These are phyloP conservation scores for Fibroporia radiculosa DNA, from an alignment of 768 basidiomycete species.

Conservation along the genomic window DNA sequence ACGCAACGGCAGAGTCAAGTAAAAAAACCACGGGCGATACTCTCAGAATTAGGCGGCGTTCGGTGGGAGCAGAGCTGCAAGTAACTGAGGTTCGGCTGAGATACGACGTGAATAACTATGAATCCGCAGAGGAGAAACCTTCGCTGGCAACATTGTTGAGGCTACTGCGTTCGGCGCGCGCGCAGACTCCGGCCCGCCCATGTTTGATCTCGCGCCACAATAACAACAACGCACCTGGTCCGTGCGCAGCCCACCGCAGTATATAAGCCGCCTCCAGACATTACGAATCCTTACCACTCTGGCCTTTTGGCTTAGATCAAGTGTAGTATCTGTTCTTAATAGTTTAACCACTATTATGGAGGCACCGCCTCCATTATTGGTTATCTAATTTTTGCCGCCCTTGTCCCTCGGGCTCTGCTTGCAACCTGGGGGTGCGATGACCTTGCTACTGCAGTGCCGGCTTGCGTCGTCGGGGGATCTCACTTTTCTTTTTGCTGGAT, in stretches of 20 bases:
- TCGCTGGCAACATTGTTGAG: too few species aligned
- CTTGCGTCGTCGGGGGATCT: constrained; percentile 27
- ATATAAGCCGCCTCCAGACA: background rate
- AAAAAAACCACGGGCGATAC: too few species aligned
- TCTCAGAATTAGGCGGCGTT: too few species aligned
- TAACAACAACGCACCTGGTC: too few species aligned
- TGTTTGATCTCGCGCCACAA: too few species aligned
- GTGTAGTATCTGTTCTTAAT: constrained; percentile 73
- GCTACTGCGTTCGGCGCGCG: too few species aligned
- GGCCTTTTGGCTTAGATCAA: constrained; percentile 72
- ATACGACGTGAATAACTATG: too few species aligned
- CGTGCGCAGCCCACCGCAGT: constrained; percentile 2
- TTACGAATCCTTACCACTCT: constrained; percentile 32
- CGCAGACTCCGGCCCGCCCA: too few species aligned
- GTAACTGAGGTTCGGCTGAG: too few species aligned
- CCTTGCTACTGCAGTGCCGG: constrained; percentile 25
- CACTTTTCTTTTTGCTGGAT: constrained; percentile 6
- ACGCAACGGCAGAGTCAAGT: too few species aligned
- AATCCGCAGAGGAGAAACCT: too few species aligned
- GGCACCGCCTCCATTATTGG: constrained; percentile 29
- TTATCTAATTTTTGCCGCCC: constrained; percentile 28
- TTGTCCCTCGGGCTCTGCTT: constrained; percentile 24
- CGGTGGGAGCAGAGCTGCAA: too few species aligned
- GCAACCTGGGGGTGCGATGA: constrained; percentile 23
- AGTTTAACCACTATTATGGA: constrained; percentile 36